These are phyloP conservation scores for Hevea brasiliensis DNA, from an alignment of 345 rosid genomes.

Conservation along the genomic window DNA sequence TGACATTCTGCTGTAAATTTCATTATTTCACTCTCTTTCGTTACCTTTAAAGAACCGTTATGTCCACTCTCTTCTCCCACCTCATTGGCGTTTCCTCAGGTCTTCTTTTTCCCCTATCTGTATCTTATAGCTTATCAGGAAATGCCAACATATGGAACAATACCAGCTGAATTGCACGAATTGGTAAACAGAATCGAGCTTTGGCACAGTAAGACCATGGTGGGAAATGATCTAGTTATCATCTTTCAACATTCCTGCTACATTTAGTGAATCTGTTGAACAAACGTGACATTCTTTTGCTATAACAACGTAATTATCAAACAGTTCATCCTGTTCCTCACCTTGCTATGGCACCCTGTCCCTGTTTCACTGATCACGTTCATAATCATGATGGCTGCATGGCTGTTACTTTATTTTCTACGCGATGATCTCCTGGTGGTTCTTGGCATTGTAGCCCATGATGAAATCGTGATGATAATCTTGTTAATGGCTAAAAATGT, in stretches of 20 bases:
- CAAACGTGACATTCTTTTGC: slow-evolving; percentile 40
- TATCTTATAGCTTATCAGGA: slow-evolving; percentile 1
- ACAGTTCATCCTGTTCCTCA: slow-evolving; percentile 37
- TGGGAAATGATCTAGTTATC: slow-evolving; percentile 43
- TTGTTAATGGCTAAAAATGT: slow-evolving; percentile 41
- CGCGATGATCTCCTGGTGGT: slow-evolving; percentile 44
- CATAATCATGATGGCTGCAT: slow-evolving; percentile 39
- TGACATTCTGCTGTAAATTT: background rate
- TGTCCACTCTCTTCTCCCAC: background rate
- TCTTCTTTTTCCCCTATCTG: background rate
- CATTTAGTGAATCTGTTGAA: slow-evolving; percentile 26
- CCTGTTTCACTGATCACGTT: slow-evolving; percentile 50
- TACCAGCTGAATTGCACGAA: slow-evolving; percentile 36
- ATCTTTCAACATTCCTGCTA: slow-evolving; percentile 39
- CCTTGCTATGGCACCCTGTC: slow-evolving; percentile 59
- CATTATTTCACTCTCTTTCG: background rate
- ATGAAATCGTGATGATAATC: slow-evolving; percentile 34
- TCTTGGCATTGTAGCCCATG: slow-evolving; percentile 39
- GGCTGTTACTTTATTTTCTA: slow-evolving; percentile 58
- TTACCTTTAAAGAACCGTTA: background rate
- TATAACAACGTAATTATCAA: slow-evolving; percentile 46
- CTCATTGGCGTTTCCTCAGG: background rate
- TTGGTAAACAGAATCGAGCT: slow-evolving; percentile 28
- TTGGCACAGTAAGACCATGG: slow-evolving; percentile 56
- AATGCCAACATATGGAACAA: slow-evolving; percentile 55